Evolutionary conservation across 2,329 filamentous ascomycete species (phyloP).

Genomic region (Colletotrichum agaves): DNA sequence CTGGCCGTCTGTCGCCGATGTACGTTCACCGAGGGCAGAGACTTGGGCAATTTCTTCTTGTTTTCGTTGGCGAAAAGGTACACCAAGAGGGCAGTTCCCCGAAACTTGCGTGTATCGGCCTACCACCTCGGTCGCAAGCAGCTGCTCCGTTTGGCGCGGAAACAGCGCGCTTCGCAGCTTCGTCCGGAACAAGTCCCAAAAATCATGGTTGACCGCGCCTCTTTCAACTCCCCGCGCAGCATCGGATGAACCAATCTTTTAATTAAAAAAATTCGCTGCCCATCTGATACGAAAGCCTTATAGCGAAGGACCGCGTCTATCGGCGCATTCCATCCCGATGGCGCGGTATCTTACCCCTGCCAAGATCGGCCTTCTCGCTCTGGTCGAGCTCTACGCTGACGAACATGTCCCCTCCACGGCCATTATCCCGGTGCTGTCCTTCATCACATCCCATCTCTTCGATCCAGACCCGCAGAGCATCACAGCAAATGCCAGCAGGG

Average conservation of each 20-base stretch:
- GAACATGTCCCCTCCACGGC: conserved; percentile 74
- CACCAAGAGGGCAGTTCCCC: background rate
- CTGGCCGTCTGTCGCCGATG: background rate
- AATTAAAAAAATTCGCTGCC: background rate
- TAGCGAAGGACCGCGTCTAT: background rate
- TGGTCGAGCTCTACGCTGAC: conserved; percentile 85
- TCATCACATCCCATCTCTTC: conserved; percentile 78
- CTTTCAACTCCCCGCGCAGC: background rate
- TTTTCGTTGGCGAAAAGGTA: background rate
- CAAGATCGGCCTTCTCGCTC: conserved; percentile 83
- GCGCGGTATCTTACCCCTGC: conserved; percentile 88
- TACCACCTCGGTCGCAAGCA: background rate
- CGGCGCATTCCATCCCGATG: conserved; percentile 58
- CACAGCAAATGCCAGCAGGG: conserved; percentile 41
- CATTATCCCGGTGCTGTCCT: conserved; percentile 81
- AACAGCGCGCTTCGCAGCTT: conserved; percentile 10
- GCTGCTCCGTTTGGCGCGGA: background rate
- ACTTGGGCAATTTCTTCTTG: background rate
- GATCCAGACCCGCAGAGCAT: conserved; percentile 53
- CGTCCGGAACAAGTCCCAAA: background rate
- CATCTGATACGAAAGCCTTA: background rate
- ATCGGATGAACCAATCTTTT: background rate
- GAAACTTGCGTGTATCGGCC: background rate
- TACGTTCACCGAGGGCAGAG: too few relatives aligned
- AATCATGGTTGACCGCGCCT: conserved; percentile 9